A percentile compares a stretch with the other conserved stretches of the same genome.
These are phyloP conservation scores for Periconia sp. DNA, from an alignment of 2,329 filamentous ascomycete genomes.

Conservation along the genomic window DNA sequence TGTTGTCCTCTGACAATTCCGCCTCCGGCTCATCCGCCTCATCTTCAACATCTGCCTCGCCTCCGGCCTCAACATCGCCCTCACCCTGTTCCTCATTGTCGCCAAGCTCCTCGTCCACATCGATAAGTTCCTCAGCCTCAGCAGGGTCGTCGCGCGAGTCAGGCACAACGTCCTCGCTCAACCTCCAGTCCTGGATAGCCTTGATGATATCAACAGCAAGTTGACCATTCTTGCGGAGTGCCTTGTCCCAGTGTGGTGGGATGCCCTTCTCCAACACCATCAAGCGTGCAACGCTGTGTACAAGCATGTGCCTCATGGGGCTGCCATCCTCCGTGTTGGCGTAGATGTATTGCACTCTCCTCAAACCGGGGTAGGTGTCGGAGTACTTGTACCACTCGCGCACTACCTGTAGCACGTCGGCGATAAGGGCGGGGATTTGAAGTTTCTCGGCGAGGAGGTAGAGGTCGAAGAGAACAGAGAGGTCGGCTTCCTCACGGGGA, in stretches of 20 bases:
- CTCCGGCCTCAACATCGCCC: slow-evolving; percentile 15
- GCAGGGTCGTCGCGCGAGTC: slow-evolving; percentile 51
- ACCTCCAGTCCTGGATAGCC: slow-evolving; percentile 56
- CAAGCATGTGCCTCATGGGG: slow-evolving; percentile 54
- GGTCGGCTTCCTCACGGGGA: slow-evolving; percentile 53
- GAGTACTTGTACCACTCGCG: slow-evolving; percentile 55
- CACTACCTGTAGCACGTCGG: slow-evolving; percentile 53
- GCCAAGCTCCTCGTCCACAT: slow-evolving; percentile 39
- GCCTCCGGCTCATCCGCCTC: slow-evolving; percentile 30
- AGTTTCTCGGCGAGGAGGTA: slow-evolving; percentile 59
- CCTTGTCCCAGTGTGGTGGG: slow-evolving; percentile 57
- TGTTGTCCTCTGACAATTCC: slow-evolving; percentile 24
- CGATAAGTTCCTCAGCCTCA: slow-evolving; percentile 40
- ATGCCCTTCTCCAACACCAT: slow-evolving; percentile 54
- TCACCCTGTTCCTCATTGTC: slow-evolving; percentile 32
- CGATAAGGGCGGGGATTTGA: slow-evolving; percentile 50
- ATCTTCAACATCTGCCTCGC: slow-evolving; percentile 30
- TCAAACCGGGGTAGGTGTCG: slow-evolving; percentile 55
- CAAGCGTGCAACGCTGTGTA: slow-evolving; percentile 52
- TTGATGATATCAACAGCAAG: slow-evolving; percentile 58
- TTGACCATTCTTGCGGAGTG: slow-evolving; percentile 57
- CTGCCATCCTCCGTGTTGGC: slow-evolving; percentile 51
- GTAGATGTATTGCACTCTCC: slow-evolving; percentile 57
- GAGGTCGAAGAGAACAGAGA: slow-evolving; percentile 54
- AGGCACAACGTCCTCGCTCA: slow-evolving; percentile 52